These are phyloP conservation scores for Begonia peltatifolia DNA, from an alignment of 306 rosid genomes.

Conservation along the genomic window DNA sequence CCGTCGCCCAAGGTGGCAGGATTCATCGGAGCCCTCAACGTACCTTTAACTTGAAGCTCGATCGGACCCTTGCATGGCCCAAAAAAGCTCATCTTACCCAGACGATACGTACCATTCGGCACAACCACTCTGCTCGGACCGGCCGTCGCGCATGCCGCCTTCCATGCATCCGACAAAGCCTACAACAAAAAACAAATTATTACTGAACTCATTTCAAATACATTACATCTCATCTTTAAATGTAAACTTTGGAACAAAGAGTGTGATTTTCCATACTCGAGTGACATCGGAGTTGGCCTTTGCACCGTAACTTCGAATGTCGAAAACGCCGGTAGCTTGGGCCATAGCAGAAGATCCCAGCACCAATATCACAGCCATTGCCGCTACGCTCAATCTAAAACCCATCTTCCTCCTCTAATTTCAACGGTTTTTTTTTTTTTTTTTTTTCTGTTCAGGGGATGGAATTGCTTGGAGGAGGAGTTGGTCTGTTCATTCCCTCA, in stretches of 20 bases:
- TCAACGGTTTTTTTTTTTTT: neutral
- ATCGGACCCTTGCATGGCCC: slow-evolving; percentile 34
- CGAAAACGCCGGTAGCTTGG: neutral
- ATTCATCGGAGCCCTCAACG: slow-evolving; percentile 21
- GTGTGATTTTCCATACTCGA: slow-evolving; percentile 5
- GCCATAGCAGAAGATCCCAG: neutral
- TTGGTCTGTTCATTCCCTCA: too few species aligned
- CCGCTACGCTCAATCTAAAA: too few species aligned
- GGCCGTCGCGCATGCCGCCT: slow-evolving; percentile 18
- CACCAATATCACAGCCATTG: neutral
- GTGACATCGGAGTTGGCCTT: slow-evolving; percentile 6
- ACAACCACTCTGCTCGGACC: slow-evolving; percentile 7
- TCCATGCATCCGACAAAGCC: slow-evolving; percentile 25
- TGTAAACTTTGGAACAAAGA: too few species aligned
- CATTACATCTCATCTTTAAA: too few species aligned
- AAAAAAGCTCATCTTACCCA: neutral
- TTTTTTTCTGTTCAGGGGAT: neutral
- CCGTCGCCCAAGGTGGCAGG: neutral
- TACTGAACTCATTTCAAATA: too few species aligned
- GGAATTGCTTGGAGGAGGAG: neutral
- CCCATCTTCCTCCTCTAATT: neutral
- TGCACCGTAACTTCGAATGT: slow-evolving; percentile 12
- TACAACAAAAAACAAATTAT: neutral
- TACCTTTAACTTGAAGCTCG: slow-evolving; percentile 15
- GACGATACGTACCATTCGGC: slow-evolving; percentile 8